A percentile compares a stretch with the other conserved stretches of the same genome.
Evolutionary conservation across 768 basidiomycete species (phyloP).

Genomic region (Fistulinella prunicolor): DNA sequence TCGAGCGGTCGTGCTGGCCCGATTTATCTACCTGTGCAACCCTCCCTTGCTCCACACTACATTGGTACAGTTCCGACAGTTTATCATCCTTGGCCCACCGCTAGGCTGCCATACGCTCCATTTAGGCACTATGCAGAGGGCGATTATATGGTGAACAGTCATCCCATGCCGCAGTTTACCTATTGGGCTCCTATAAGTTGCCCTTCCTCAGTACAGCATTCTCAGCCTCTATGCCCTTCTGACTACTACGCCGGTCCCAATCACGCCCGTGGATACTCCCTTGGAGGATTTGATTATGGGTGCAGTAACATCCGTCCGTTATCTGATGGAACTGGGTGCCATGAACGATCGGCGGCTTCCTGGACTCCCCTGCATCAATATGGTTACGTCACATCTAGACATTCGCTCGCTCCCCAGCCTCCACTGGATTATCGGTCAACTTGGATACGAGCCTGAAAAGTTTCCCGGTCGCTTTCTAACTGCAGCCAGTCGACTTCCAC

Average conservation of each 20-base stretch:
- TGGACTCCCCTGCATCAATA: conserved; percentile 45
- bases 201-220: conserved; percentile 47
- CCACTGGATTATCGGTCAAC: conserved; percentile 46
- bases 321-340: conserved; percentile 39
- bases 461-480: not conserved
- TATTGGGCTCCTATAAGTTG: conserved; percentile 24
- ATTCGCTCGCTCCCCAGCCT: conserved; percentile 42
- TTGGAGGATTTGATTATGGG: conserved; percentile 53
- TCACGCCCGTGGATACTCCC: conserved; percentile 60
- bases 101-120: conserved; percentile 15
- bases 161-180: conserved; percentile 17
- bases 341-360: conserved; percentile 36
- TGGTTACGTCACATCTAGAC: conserved; percentile 40
- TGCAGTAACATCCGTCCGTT: conserved; percentile 46
- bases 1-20: conserved; percentile 49
- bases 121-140: conserved; percentile 21
- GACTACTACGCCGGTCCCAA: conserved; percentile 45
- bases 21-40: conserved; percentile 64
- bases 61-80: conserved; percentile 30
- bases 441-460: conserved; percentile 47
- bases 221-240: conserved; percentile 55
- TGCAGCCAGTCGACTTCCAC: conserved; percentile 10
- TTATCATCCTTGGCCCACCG: conserved; percentile 29
- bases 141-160: conserved; percentile 10
- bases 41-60: conserved; percentile 42